Percentiles rank a stretch among this genome's conserved stretches.
These are phyloP conservation scores for Urtica urens DNA, from an alignment of 306 rosid genomes.

Conservation along the genomic window DNA sequence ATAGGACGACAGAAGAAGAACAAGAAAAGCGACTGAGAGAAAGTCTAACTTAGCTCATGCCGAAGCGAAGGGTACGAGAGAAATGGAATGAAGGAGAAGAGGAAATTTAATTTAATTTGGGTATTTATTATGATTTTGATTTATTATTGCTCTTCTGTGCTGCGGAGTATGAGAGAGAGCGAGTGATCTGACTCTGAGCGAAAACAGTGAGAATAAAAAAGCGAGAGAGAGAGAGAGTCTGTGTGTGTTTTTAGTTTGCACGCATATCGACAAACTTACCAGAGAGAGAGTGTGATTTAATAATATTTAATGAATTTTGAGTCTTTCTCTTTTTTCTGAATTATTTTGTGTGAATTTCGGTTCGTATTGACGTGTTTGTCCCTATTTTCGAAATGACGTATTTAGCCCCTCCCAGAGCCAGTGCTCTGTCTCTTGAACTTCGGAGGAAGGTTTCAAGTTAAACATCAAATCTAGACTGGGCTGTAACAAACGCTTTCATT, in stretches of 20 bases:
- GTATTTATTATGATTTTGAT: background rate
- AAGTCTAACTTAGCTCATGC: background rate
- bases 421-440: background rate
- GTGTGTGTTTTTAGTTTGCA: slow-evolving; percentile 14
- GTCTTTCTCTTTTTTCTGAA: background rate
- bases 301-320: background rate
- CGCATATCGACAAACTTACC: slow-evolving; percentile 45
- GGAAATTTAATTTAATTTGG: background rate
- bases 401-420: slow-evolving; percentile 21
- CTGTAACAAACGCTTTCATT: slow-evolving; percentile 6
- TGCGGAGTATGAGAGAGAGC: slow-evolving; percentile 4
- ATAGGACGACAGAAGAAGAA: background rate
- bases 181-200: slow-evolving; percentile 34
- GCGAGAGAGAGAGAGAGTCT: slow-evolving; percentile 1
- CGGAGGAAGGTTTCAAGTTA: too few relatives aligned
- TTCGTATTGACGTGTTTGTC: slow-evolving; percentile 77
- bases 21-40: slow-evolving; percentile 4
- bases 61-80: background rate
- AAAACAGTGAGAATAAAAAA: slow-evolving; percentile 33
- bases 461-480: slow-evolving; percentile 19
- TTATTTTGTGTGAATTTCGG: slow-evolving; percentile 12
- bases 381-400: slow-evolving; percentile 48
- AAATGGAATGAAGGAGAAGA: background rate
- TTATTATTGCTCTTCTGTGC: background rate
- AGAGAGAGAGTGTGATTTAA: slow-evolving; percentile 9